These are phyloP conservation scores for Stenocarpella maydis DNA, from an alignment of 2,329 filamentous ascomycete genomes.

Conservation along the genomic window DNA sequence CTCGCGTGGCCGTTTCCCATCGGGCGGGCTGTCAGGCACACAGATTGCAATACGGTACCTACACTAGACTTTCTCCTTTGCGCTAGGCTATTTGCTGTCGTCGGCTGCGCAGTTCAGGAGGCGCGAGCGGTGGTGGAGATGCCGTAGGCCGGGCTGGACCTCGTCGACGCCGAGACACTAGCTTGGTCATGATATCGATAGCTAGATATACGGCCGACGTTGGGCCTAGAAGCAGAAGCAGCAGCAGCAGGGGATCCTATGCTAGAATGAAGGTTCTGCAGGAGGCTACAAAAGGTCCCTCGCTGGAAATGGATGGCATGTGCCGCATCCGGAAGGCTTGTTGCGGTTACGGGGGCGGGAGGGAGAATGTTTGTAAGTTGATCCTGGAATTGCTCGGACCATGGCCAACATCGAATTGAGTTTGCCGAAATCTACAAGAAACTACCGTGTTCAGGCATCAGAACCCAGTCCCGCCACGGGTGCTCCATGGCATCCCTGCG, in stretches of 20 bases:
- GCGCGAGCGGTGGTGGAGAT: not conserved
- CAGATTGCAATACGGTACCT: not conserved
- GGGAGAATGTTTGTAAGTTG: not conserved
- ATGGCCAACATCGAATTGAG: not conserved
- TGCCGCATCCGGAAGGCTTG: not conserved
- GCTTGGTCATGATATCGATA: not conserved
- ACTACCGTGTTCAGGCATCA: not conserved
- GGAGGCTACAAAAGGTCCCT: not conserved
- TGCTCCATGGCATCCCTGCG: not conserved
- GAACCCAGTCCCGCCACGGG: not conserved
- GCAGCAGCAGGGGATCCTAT: not conserved
- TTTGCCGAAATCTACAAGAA: not conserved
- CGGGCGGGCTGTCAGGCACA: not conserved
- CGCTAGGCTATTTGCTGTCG: not conserved
- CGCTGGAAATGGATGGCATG: not conserved
- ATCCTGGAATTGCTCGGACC: not conserved
- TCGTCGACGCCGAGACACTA: slow-evolving; percentile 3
- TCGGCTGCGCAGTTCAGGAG: not conserved
- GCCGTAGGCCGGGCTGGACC: not conserved
- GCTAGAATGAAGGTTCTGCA: not conserved
- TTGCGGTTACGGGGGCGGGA: not conserved
- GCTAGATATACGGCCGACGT: not conserved
- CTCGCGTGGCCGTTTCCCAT: not conserved
- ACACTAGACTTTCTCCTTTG: not conserved
- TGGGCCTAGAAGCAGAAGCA: not conserved